Percentiles rank a stretch among this genome's conserved stretches.
Conservation (phyloP, 2,329 filamentous ascomycete genomes). For the Sporothrix pallida region DNA sequence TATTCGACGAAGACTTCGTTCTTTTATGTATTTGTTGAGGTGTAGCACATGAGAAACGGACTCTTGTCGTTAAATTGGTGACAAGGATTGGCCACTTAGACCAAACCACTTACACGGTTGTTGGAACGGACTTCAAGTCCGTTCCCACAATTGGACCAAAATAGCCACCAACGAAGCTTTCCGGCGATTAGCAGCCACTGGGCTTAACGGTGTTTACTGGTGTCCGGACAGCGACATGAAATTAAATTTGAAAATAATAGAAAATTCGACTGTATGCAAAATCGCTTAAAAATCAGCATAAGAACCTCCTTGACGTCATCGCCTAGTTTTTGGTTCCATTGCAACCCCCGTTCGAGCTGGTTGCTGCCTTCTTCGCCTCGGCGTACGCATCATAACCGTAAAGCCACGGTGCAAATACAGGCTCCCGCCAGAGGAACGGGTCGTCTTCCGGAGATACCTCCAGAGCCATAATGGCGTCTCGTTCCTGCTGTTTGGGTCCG, state of each 20-base stretch:
- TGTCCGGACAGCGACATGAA: not conserved
- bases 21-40: not conserved
- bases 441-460: conserved; percentile 28
- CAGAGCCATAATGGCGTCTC: conserved; percentile 30
- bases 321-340: not conserved
- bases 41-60: not conserved
- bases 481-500: conserved; percentile 32
- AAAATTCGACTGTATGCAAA: not conserved
- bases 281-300: not conserved
- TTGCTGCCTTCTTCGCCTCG: conserved; percentile 28
- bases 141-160: not conserved
- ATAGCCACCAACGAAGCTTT: not conserved
- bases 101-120: not conserved
- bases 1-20: not conserved
- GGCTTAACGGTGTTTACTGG: not conserved
- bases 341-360: not conserved
- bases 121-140: conserved; percentile 12
- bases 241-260: not conserved
- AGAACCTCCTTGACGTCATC: not conserved
- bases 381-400: conserved; percentile 35
- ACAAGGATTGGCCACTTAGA: not conserved
- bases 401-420: conserved; percentile 33
- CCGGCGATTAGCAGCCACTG: not conserved
- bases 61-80: not conserved
- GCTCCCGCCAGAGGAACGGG: conserved; percentile 34